Evolutionary conservation across 345 rosid genomes (phyloP), one percentile per base, ranked within the genome.

Genomic region (Gossypium herbaceum): DNA sequence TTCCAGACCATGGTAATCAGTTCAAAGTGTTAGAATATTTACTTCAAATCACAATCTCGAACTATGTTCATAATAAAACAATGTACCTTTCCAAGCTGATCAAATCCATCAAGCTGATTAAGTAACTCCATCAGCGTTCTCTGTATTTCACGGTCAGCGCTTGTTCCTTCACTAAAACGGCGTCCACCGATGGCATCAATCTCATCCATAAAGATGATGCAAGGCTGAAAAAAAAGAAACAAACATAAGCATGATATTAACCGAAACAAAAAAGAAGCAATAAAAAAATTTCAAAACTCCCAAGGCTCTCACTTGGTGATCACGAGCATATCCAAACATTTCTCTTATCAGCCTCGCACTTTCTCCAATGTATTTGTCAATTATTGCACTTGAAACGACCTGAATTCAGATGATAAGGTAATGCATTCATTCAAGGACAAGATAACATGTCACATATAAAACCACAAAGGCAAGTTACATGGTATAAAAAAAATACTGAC

Each of bases 121-220:
- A 94, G 98, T 55, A 94, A 84, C 86, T 94, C 98, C 98, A 92
- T 92, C 1, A 92, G 82, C 20, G 98, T 92, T 87, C 98, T 90
- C 78, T 94, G 98, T 63, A 92, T 92, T 89, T 94, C 98, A 84
- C 98, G 97, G 73, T 94, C 98, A 75, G 97, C 98, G 75, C 98
- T 92, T 59, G 98, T 94, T 72, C 98, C 98, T 79, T 92, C 98
- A 41, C 97, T 92, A 68, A 92, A 92, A 78, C 98, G 98, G 71
- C 98, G 97, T 48, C 98, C 98, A 76, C 98, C 97, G 81, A 94
- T 92, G 48, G 98, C 98, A 91, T 94, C 98, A 75, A 94, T 94
- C 82, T 94, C 98, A 83, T 94, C 98, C 98, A 94, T 94, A 81
- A 94, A 94, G 67, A 94, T 94, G 81, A 92, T 94, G 81, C 98